A percentile compares a stretch with the other conserved stretches of the same genome.
Conservation (phyloP, 768 basidiomycete species). For the Rhizopogon sp. region DNA sequence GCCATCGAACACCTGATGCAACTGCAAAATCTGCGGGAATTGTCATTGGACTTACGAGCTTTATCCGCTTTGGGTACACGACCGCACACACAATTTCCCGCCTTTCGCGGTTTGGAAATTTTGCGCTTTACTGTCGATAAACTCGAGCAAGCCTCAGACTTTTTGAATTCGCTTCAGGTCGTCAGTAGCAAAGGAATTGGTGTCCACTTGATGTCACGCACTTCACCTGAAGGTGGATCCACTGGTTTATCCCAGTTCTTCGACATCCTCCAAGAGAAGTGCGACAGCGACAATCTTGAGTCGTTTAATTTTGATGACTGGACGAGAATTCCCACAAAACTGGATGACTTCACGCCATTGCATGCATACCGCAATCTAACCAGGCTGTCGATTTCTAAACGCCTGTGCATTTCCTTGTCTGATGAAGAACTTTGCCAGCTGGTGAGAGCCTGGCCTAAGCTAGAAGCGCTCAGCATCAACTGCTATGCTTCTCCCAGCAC, state of each 20-base stretch:
- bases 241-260: background rate
- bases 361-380: background rate
- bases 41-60: background rate
- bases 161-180: background rate
- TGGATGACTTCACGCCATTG: background rate
- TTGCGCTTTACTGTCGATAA: background rate
- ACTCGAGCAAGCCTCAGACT: background rate
- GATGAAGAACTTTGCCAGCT: constrained; percentile 13
- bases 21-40: background rate
- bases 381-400: background rate
- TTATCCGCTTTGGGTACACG: background rate
- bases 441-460: constrained; percentile 15
- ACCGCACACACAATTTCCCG: no score
- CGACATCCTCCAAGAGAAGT: background rate
- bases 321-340: background rate
- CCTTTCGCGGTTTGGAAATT: background rate
- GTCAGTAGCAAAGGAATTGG: background rate
- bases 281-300: background rate
- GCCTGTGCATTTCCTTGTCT: constrained; percentile 8
- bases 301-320: no score
- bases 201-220: no score
- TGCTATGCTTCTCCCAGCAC: constrained; percentile 4
- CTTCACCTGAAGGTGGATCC: no score
- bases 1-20: background rate
- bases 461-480: constrained; percentile 16